Base-by-base conservation (phyloP, 2,329 filamentous ascomycete species). In the Talaromyces pinophilus region DNA sequence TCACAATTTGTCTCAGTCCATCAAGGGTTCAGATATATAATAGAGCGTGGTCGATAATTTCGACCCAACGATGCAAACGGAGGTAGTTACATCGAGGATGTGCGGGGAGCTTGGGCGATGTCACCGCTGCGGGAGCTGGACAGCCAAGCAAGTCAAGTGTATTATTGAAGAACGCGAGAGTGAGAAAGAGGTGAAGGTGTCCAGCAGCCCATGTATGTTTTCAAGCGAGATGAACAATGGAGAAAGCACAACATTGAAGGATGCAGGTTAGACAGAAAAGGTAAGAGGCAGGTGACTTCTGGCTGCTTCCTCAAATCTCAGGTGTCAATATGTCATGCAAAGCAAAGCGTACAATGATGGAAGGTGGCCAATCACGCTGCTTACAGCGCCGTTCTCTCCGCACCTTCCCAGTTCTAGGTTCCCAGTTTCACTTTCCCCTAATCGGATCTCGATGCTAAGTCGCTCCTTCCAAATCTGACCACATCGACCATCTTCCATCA, bases 341-440 rank as follows among this genome's bases (percentile, higher is more conserved):
- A 35, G 33, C 33, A 35, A 35, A 35, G 10, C 11, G 33, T 42
- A 52, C 15, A 30, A 7, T 3, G 13, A 54, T 52, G 25, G 25
- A 30, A 30, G 19, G 44, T 33, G 48, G 48, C 54, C 54, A 57
- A 57, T 57, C 54, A 57, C 54, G 19, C n/a, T 57, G 54, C 54
- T 57, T 57, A 2, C 17, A 10, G 30, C 6, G 52, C 30, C 52
- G 8, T 35, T 19, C 28, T 55, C 52, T 55, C 30, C 52, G 52
- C 52, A 55, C 52, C 52, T 57, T 38, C 52, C n/a, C 30, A 57
- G 30, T 15, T 25, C 3, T 25, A 25, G 25, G 25, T 25, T 7
- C 52, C 22, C 48, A 52, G 48, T 52, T 52, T 57, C 52, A 57
- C 33, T 19, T 57, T 57, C 33, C 54, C 54, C 54, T 57, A 22